Evolutionary conservation across 306 rosid species (phyloP).

Genomic region (cucumber (Cucumis sativus)): DNA sequence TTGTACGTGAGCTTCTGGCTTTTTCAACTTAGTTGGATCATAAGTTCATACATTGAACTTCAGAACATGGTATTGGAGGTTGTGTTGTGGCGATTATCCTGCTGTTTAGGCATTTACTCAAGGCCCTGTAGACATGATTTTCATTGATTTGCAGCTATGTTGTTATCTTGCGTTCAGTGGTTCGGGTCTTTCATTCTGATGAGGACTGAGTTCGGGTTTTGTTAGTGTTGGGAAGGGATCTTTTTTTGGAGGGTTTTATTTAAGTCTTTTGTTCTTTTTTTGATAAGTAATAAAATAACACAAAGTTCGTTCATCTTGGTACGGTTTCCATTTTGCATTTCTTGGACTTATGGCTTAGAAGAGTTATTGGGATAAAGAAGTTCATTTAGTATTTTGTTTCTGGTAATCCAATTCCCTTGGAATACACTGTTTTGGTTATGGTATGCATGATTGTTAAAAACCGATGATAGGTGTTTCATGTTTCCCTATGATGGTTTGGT

Average conservation of each 20-base stretch:
- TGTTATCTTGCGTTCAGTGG: background rate
- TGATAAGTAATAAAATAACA: background rate
- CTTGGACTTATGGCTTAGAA: background rate
- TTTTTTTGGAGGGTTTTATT: background rate
- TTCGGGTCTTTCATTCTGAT: background rate
- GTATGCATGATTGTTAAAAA: background rate
- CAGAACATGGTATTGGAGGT: background rate
- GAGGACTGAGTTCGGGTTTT: background rate
- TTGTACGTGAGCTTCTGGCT: background rate
- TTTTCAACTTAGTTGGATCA: background rate
- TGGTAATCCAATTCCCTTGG: background rate
- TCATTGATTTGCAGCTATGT: background rate
- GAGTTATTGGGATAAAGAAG: background rate
- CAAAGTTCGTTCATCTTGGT: background rate
- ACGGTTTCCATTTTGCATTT: background rate
- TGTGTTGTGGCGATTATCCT: background rate
- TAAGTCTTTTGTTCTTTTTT: background rate
- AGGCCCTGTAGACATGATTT: background rate
- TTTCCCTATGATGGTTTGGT: background rate
- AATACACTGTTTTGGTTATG: background rate
- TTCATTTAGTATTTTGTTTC: background rate
- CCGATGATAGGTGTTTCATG: background rate
- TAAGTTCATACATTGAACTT: background rate
- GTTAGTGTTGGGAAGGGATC: background rate
- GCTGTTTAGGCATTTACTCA: background rate